Base-by-base conservation (phyloP, 139 green algal species). In the Penium margaritaceum region DNA sequence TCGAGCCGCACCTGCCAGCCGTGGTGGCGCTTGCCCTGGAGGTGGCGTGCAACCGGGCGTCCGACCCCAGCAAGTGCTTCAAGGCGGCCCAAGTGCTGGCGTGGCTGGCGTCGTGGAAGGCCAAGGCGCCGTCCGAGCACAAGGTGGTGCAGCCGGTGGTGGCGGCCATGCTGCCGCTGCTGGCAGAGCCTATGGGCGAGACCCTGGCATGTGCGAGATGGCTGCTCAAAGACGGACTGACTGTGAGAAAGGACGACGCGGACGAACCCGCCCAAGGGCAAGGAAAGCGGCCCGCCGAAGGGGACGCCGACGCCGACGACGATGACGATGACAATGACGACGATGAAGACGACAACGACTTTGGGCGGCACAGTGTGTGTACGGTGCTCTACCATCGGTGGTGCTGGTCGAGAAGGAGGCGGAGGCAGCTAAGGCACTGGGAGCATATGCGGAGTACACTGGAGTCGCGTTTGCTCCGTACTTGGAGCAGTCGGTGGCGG, bases 51-150 rank as follows among this genome's bases (percentile, higher is more conserved):
- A 78, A 83, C 27, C 62, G 57, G 5, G 9, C 32, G 27, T 60
- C 84, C 41, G 86, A 87, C 51, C 72, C 82, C 34, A 63, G 61
- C 60, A 89, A 81, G 0, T 76, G 88, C 5, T 79, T 87, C 60
- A 61, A 82, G 70, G 70, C 66, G 27, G 44, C 33, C 17, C 81
- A 90, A 74, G 68, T 92, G 24, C 15, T 91, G 24, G 67, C 84
- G 21, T 87, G 79, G 81, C 24, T 88, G 17, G 82, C 84, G 17
- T 80, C 77, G 33, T 89, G 76, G 78, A 91, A 91, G 84, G 83
- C 89, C 35, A 90, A 90, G 82, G 84, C 88, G 82, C 69, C 92
- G 30, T 58, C 69, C 7, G 81, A 79, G 38, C 64, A 85, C 33
- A 87, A 87, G 74, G 76, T 88, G 54, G 75, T 90, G 38, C 53